Evolutionary conservation across 805 yeast species (phyloP).

Genomic region (Wickerhamomyces mucosus): DNA sequence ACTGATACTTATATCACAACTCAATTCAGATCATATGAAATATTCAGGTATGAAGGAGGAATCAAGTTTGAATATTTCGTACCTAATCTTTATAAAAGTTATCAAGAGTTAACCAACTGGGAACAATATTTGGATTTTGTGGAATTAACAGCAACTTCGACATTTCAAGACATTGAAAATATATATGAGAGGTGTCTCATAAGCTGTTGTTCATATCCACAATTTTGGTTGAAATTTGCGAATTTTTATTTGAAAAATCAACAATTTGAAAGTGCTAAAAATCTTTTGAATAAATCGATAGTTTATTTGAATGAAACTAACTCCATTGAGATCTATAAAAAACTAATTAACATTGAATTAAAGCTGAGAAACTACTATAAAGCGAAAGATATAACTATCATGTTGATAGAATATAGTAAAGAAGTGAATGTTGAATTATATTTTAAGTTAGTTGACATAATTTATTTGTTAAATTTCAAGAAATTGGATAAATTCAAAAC

Average conservation of each 20-base stretch:
- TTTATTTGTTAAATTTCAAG: slow-evolving; percentile 18
- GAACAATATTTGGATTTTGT: slow-evolving; percentile 45
- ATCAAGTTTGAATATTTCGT: slow-evolving; percentile 29
- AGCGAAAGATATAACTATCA: slow-evolving; percentile 22
- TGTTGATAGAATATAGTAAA: slow-evolving; percentile 21
- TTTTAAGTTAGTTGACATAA: slow-evolving; percentile 34
- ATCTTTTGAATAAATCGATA: slow-evolving; percentile 28
- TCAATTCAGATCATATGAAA: slow-evolving; percentile 41
- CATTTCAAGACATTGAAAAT: slow-evolving; percentile 14
- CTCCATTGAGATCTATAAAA: slow-evolving; percentile 22
- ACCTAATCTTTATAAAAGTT: slow-evolving; percentile 22
- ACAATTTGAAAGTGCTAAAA: slow-evolving; percentile 27
- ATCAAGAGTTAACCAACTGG: slow-evolving; percentile 50
- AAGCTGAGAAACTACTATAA: slow-evolving; percentile 24
- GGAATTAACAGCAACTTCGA: slow-evolving; percentile 25
- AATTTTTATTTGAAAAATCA: slow-evolving; percentile 28
- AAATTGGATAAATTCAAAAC: slow-evolving; percentile 1
- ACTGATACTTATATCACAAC: slow-evolving; percentile 46
- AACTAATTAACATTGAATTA: slow-evolving; percentile 36
- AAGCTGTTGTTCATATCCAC: slow-evolving; percentile 33
- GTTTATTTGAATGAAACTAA: slow-evolving; percentile 14
- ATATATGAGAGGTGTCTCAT: slow-evolving; percentile 41
- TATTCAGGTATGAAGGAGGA: slow-evolving; percentile 39
- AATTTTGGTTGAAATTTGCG: slow-evolving; percentile 41
- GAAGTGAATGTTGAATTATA: slow-evolving; percentile 23